Conservation (phyloP, 2,329 filamentous ascomycete genomes). For the Aspergillus carbonarius region DNA sequence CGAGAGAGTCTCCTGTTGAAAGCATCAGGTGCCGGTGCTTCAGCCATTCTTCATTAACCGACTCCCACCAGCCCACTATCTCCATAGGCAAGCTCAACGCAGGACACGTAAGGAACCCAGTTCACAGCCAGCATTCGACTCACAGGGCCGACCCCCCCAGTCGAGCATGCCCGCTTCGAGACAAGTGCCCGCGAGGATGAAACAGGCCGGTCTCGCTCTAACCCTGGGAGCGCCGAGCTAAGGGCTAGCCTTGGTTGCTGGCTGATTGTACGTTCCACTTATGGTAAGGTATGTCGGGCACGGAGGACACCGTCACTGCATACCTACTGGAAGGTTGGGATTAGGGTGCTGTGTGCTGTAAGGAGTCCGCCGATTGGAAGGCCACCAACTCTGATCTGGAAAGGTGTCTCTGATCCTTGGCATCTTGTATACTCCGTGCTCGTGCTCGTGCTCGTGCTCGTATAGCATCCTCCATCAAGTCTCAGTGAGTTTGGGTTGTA, state of each 20-base stretch:
- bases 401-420: not conserved
- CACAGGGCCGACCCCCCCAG: not conserved
- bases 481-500: not conserved
- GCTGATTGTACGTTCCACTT: not conserved
- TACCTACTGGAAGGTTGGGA: not conserved
- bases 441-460: not conserved
- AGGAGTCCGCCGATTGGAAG: not conserved
- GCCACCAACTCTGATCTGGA: not conserved
- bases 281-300: not conserved
- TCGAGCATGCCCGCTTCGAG: not conserved
- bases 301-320: not conserved
- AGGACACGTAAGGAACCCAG: conserved; percentile 1
- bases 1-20: not conserved
- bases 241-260: not conserved
- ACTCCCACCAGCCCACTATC: not conserved
- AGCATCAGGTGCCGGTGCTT: not conserved
- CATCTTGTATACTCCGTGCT: not conserved
- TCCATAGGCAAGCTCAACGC: not conserved
- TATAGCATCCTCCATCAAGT: not conserved
- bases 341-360: not conserved
- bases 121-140: not conserved
- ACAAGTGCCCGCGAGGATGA: not conserved
- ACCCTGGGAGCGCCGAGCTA: not conserved
- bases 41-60: not conserved
- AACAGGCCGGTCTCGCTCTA: not conserved